Conservation (phyloP, 176 grass and related monocot genomes). For the Sorghum bicolor region Sorghum_bicolor_NCBIv3 NC_012872.2:7537001-7537500, state of each 20-base stretch:
- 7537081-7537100: constrained; percentile 95
- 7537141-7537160: background rate
- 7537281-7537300: background rate
- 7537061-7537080: constrained; percentile 84
- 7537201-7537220: background rate
- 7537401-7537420: background rate
- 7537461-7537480: constrained; percentile 39
- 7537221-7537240: background rate
- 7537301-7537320: constrained; percentile 7
- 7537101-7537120: constrained; percentile 57
- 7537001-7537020: constrained; percentile 2
- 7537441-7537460: constrained; percentile 20
- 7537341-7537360: background rate
- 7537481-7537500: constrained; percentile 94
- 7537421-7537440: background rate
- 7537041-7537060: constrained; percentile 37
- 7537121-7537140: constrained; percentile 84
- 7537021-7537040: constrained; percentile 26
- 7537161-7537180: background rate
- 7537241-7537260: background rate
- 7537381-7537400: background rate
- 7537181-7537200: background rate
- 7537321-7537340: background rate
- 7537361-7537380: background rate
- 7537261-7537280: background rate